These are phyloP conservation scores for Scedosporium boydii DNA, from an alignment of 2,329 filamentous ascomycete genomes.

Conservation along the genomic window DNA sequence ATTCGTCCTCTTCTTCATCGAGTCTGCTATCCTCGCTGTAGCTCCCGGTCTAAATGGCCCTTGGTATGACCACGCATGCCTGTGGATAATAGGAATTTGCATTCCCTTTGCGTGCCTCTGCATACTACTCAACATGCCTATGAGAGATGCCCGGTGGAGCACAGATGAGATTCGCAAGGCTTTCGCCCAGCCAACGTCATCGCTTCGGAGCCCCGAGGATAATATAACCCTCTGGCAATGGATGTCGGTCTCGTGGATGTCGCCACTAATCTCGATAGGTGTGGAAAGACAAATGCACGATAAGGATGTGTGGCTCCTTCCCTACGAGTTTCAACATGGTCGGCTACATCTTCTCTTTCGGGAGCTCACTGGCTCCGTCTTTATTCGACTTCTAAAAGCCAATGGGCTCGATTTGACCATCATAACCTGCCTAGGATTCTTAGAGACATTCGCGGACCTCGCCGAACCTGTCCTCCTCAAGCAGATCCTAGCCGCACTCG, in stretches of 20 bases:
- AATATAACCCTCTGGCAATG: constrained; percentile 73
- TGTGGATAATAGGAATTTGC: constrained; percentile 20
- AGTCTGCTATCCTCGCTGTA: constrained; percentile 11
- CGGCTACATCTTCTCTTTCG: constrained; percentile 67
- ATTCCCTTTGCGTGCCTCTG: constrained; percentile 36
- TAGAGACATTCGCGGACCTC: constrained; percentile 48
- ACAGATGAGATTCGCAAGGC: constrained; percentile 49
- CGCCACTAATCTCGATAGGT: constrained; percentile 59
- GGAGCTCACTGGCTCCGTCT: constrained; percentile 61
- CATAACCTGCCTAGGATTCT: constrained; percentile 51
- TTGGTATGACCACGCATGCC: constrained; percentile 9
- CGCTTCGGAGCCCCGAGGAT: constrained; percentile 68
- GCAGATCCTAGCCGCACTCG: constrained; percentile 40
- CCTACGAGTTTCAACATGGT: constrained; percentile 72
- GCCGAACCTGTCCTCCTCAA: constrained; percentile 62
- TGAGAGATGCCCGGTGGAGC: constrained; percentile 49
- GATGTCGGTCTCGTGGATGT: constrained; percentile 77
- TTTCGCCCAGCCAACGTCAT: constrained; percentile 37
- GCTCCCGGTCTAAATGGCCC: constrained; percentile 17
- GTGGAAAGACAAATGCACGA: constrained; percentile 59
- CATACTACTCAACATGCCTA: constrained; percentile 57
- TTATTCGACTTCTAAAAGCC: constrained; percentile 58
- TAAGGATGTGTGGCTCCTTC: constrained; percentile 72
- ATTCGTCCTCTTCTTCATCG: constrained; percentile 18
- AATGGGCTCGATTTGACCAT: constrained; percentile 74